phyloP scores from a whole-genome alignment of 75 land plant species.

The Sequoiadendron giganteum region DNA sequence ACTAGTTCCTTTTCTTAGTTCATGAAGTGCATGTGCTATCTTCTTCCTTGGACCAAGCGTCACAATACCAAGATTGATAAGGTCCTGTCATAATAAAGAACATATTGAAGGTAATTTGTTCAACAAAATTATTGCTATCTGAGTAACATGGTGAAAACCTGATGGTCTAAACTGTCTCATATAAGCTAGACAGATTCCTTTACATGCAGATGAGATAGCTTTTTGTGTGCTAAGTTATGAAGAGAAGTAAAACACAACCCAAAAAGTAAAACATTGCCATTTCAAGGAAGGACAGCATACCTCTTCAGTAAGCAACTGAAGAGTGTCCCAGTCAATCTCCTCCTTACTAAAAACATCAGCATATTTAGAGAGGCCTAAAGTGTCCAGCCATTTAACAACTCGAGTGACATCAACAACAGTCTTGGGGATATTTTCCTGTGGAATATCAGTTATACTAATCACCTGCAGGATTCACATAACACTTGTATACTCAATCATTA shows the following conservation, averaged over 20 bases:
- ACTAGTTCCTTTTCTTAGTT: conserved; percentile 38
- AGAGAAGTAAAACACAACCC: background rate
- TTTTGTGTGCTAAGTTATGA: background rate
- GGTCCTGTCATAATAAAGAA: conserved; percentile 53
- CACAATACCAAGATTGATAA: conserved; percentile 61
- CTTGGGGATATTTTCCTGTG: background rate
- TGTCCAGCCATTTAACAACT: conserved; percentile 59
- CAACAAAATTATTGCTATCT: background rate
- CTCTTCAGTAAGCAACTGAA: conserved; percentile 88
- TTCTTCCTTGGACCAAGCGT: conserved; percentile 93
- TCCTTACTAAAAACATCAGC: conserved; percentile 67
- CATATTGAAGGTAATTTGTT: background rate
- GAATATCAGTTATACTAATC: conserved; percentile 11
- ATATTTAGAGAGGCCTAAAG: conserved; percentile 69
- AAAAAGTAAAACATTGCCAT: background rate
- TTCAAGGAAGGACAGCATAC: conserved; percentile 33
- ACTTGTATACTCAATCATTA: background rate
- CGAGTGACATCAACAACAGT: conserved; percentile 34
- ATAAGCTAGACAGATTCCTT: background rate
- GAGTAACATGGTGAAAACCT: background rate
- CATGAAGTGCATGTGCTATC: conserved; percentile 69
- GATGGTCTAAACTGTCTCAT: background rate
- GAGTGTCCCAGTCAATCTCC: conserved; percentile 96
- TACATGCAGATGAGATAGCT: background rate
- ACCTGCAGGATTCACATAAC: conserved; percentile 12